A percentile compares a stretch with the other conserved stretches of the same genome.
Evolutionary conservation across 163 green algal genomes (phyloP).

Genomic region (Volvox carteri): DNA sequence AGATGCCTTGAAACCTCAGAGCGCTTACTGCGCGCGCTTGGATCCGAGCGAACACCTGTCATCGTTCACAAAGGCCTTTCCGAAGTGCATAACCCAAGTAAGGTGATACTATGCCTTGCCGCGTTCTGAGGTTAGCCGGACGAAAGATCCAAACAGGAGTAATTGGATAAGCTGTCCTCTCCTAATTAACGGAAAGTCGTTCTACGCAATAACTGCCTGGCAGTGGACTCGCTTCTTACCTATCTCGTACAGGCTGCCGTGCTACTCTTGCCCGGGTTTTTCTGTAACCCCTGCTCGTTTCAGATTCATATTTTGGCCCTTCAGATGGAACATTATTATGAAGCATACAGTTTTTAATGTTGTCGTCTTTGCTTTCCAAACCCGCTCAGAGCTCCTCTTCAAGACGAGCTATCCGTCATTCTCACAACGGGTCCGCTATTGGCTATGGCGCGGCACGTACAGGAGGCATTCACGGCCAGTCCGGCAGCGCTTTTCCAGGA

Average conservation of each 20-base stretch:
- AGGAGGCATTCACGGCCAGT: background rate
- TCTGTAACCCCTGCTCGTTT: too few relatives aligned
- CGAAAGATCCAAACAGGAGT: too few relatives aligned
- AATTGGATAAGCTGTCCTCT: background rate
- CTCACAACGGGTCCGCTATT: slow-evolving; percentile 1
- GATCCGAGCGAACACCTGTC: background rate
- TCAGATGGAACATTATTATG: too few relatives aligned
- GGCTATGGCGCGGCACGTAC: slow-evolving; percentile 40
- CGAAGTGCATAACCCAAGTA: slow-evolving; percentile 36
- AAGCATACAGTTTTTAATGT: too few relatives aligned
- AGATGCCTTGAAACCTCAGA: slow-evolving; percentile 40
- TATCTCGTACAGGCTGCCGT: background rate
- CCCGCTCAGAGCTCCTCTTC: slow-evolving; percentile 37
- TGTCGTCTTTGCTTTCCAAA: too few relatives aligned
- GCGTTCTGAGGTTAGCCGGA: too few relatives aligned
- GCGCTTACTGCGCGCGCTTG: slow-evolving; percentile 12
- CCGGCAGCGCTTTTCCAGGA: background rate
- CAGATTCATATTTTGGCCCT: too few relatives aligned
- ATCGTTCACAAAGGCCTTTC: slow-evolving; percentile 26
- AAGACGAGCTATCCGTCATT: background rate
- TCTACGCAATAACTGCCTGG: background rate
- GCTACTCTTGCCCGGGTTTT: background rate
- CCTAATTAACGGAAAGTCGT: background rate
- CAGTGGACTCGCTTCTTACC: background rate
- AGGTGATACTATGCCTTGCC: background rate